Conservation (phyloP, 23 red algal genomes). For the Gracilaria domingensis region DNA sequence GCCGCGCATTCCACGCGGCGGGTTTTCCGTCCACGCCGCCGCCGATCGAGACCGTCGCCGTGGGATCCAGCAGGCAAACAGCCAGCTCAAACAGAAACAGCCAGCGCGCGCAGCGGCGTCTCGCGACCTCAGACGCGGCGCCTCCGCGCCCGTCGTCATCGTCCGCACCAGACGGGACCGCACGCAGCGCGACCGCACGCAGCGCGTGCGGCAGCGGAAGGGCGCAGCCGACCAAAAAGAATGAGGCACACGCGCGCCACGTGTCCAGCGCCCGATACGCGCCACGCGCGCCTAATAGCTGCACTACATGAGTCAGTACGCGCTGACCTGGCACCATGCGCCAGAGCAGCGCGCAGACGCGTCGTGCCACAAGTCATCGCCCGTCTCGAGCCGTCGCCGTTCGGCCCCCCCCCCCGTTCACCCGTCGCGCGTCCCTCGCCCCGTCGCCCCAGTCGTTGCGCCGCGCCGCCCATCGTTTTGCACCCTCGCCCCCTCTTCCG, state of each 20-base stretch:
- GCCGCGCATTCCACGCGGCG: no score
- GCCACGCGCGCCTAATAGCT: no score
- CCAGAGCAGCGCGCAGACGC: not conserved
- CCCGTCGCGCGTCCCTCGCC: not conserved
- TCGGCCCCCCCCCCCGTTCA: not conserved
- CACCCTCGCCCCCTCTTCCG: not conserved
- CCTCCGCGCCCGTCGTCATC: no score
- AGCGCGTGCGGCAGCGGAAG: constrained; percentile 13
- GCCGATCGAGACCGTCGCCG: no score
- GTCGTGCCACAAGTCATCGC: constrained; percentile 5
- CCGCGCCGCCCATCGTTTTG: not conserved
- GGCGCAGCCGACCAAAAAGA: not conserved
- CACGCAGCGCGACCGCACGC: not conserved
- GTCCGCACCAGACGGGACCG: not conserved
- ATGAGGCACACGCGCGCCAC: not conserved
- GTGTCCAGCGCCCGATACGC: not conserved
- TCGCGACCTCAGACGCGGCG: no score
- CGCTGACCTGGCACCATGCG: constrained; percentile 13
- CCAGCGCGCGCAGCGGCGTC: no score
- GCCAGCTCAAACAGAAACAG: no score
- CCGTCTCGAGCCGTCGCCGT: not conserved
- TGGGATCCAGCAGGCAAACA: no score
- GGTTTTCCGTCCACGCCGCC: no score
- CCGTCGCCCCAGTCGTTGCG: not conserved
- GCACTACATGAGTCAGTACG: no score